phyloP scores from a whole-genome alignment of 495 filamentous ascomycete species.

The Astrothelium subdiscretum region DNA sequence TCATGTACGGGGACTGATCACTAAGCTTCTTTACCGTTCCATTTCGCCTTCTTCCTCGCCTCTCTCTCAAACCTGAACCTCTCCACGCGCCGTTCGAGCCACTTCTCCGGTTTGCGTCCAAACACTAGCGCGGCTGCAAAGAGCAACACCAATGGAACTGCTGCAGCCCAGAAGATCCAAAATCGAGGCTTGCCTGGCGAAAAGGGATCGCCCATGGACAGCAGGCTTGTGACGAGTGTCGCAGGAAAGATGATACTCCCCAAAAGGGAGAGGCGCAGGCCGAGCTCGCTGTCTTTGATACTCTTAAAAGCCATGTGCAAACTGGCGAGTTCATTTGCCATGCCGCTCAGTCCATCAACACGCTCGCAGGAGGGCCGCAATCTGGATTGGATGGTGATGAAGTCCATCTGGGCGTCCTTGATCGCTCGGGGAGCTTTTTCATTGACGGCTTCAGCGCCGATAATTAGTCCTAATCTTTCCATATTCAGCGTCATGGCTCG shows the following conservation, averaged over 20 bases:
- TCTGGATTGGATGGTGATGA: neutral
- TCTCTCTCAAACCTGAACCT: neutral
- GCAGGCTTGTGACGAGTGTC: constrained; percentile 4
- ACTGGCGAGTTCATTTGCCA: constrained; percentile 6
- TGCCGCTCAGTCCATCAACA: constrained; percentile 1
- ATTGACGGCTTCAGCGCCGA: neutral
- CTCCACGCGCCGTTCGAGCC: neutral
- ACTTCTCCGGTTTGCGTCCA: neutral
- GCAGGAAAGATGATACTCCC: constrained; percentile 8
- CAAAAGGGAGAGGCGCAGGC: constrained; percentile 7
- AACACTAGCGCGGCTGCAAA: neutral
- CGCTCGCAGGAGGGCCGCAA: constrained; percentile 3
- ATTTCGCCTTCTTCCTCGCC: neutral
- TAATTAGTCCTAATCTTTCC: neutral
- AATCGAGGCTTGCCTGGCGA: constrained; percentile 5
- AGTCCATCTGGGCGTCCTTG: constrained; percentile 5
- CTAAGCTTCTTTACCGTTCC: neutral
- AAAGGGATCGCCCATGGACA: constrained; percentile 8
- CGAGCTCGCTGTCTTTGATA: constrained; percentile 3
- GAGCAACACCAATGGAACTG: constrained; percentile 4
- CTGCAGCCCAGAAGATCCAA: constrained; percentile 8
- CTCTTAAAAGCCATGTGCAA: constrained; percentile 7
- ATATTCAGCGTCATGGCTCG: constrained; percentile 3
- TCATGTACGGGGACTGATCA: neutral
- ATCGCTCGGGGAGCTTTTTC: constrained; percentile 4